Evolutionary conservation across 768 basidiomycete species (phyloP), one percentile per base, ranked within the genome.

Genomic region (Kwoniella sp.): DNA sequence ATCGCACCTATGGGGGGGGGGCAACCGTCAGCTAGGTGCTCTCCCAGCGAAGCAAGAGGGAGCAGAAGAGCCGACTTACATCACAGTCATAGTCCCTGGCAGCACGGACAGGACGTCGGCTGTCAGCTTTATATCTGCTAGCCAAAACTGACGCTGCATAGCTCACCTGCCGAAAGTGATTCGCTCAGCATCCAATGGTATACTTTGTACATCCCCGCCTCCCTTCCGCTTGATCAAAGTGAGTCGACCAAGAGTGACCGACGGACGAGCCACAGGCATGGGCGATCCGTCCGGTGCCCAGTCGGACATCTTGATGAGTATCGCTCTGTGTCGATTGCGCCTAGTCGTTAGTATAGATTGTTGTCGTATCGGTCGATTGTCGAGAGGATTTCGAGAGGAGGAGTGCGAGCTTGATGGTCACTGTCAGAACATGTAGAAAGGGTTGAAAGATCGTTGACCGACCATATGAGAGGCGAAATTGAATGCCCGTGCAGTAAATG

Each of bases 81-180:
- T 74, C 73, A 41, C 69, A 72, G 29, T 74, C 75, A 22, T 55
- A 65, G 41, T 74, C 75, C n/a, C 73, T 74, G 55, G 9, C 7
- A 31, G 2, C 22, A 25, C 26, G 28, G n/a, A 61, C 34, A 34
- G 13, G 13, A 13, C 34, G n/a, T n/a, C n/a, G n/a, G n/a, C n/a
- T n/a, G n/a, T n/a, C n/a, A n/a, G n/a, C n/a, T n/a, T n/a, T n/a
- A n/a, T n/a, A n/a, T n/a, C n/a, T n/a, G n/a, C n/a, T n/a, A n/a
- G n/a, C n/a, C n/a, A n/a, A n/a, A n/a, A n/a, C n/a, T n/a, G n/a
- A 45, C 48, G n/a, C 15, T 60, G 34, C 47, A 55, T 38, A 2
- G 45, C 75, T 68, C 57, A 73, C 73, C 75, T 58, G 20, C 76
- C 76, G 50, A 78, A 69, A 4, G 71, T 74, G 30, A 78, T 67